A percentile compares a stretch with the other conserved stretches of the same genome.
Evolutionary conservation across 228 moss, liverwort and hornwort genomes (phyloP).

Genomic region (Sphagnum magellanicum): DNA sequence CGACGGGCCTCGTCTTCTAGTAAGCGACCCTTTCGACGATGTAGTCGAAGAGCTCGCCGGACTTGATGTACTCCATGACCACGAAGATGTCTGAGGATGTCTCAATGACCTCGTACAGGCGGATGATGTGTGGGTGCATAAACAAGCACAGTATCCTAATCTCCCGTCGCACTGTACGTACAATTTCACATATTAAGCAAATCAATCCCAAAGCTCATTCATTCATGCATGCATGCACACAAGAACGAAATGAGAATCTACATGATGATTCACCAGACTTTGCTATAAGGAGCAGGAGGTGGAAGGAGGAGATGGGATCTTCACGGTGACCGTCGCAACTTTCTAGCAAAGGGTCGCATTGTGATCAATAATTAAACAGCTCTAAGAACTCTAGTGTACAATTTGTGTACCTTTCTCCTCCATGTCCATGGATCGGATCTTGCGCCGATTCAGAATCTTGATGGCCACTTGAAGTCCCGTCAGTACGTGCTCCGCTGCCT

Average conservation of each 20-base stretch:
- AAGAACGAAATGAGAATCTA: neutral
- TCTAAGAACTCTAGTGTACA: too few species aligned
- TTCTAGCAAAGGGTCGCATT: too few species aligned
- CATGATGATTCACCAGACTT: neutral
- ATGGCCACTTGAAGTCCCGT: constrained; percentile 61
- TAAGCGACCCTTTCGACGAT: constrained; percentile 35
- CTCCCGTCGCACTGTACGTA: constrained; percentile 42
- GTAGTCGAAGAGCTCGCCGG: constrained; percentile 19
- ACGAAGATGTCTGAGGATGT: constrained; percentile 46
- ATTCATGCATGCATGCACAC: too few species aligned
- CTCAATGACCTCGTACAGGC: constrained; percentile 53
- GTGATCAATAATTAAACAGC: too few species aligned
- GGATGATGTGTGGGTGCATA: constrained; percentile 55
- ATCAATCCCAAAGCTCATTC: too few species aligned
- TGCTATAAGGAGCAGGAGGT: neutral
- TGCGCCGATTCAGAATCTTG: constrained; percentile 49
- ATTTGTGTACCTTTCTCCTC: constrained; percentile 48
- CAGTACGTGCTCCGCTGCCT: constrained; percentile 43
- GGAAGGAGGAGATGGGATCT: neutral
- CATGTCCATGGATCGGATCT: constrained; percentile 56
- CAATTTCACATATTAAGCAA: too few species aligned
- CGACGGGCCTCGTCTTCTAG: constrained; percentile 52
- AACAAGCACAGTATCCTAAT: constrained; percentile 51
- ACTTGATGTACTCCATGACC: constrained; percentile 63
- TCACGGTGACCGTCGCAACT: neutral